These are phyloP conservation scores for Pichia sp. DNA, from an alignment of 1,139 yeast species.

Conservation along the genomic window DNA sequence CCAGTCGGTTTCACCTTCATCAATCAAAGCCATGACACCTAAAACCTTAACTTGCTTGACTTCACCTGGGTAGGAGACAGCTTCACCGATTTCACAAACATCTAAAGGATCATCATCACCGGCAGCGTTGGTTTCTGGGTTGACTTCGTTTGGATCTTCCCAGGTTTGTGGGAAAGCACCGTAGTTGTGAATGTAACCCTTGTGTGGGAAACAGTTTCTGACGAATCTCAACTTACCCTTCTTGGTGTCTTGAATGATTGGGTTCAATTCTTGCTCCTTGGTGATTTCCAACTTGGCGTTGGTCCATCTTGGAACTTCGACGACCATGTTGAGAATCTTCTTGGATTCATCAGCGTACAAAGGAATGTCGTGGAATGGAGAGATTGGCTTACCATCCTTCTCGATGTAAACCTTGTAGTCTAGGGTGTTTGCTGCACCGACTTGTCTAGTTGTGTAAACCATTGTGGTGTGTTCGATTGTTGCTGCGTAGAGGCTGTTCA, in stretches of 20 bases:
- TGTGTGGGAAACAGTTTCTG: slow-evolving; percentile 82
- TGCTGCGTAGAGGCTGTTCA: no score
- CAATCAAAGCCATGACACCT: slow-evolving; percentile 82
- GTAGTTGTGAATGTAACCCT: slow-evolving; percentile 87
- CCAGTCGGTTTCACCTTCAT: slow-evolving; percentile 95
- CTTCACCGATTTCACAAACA: slow-evolving; percentile 81
- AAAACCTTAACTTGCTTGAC: slow-evolving; percentile 76
- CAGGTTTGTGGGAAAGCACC: slow-evolving; percentile 96
- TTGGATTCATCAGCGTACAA: slow-evolving; percentile 56
- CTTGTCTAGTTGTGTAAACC: slow-evolving; percentile 74
- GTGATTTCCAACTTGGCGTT: slow-evolving; percentile 84
- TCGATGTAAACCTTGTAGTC: slow-evolving; percentile 81
- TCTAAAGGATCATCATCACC: slow-evolving; percentile 93
- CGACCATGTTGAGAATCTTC: slow-evolving; percentile 74
- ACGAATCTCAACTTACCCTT: slow-evolving; percentile 80
- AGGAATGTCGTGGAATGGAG: slow-evolving; percentile 76
- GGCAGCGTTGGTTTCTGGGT: slow-evolving; percentile 71
- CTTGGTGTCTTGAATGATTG: slow-evolving; percentile 81
- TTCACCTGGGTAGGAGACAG: slow-evolving; percentile 65
- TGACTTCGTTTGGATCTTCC: slow-evolving; percentile 73
- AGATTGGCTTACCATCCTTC: slow-evolving; percentile 58
- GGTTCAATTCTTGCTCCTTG: slow-evolving; percentile 60
- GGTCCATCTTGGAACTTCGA: slow-evolving; percentile 89
- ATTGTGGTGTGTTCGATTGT: no score
- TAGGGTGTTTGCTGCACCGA: slow-evolving; percentile 87